Base-by-base conservation (phyloP, 495 filamentous ascomycete genomes). In the Schizothecium vesticola region DNA sequence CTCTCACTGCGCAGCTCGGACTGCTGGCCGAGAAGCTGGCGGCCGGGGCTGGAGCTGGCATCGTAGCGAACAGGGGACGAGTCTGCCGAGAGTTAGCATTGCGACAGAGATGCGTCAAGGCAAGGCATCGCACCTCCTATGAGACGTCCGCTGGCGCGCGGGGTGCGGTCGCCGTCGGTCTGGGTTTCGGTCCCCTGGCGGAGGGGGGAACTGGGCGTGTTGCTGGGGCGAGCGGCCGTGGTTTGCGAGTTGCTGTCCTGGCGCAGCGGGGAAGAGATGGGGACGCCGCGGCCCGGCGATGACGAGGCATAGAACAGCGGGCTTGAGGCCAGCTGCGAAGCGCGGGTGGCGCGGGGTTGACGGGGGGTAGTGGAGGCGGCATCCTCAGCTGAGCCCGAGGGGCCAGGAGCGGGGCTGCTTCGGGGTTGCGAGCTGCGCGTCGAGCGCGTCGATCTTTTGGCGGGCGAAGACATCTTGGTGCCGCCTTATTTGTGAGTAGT, bases 31-130 rank as follows among this genome's bases (percentile, higher is more conserved):
- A 84, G 80, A 66, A 51, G 43, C 43, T 82, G 83, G 66, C 87
- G 86, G 22, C 86, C 87, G 2, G 92, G 92, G 75, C 92, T 95
- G 33, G 93, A 95, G 75, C 91, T 96, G 59, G 93, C 86, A 29
- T 89, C 90, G 73, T 96, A 97, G 70, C 89, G 89, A 71, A 97
- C 92, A 1, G 93, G 93, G 9, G 93, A 97, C 0, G 93, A 97
- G 71, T 93, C 93, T 96, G 65, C 24, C 56, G 5, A 10, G 28
- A 2, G 11, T 58, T 5, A 60, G 66, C 21, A 4, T 61, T 7
- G 13, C 1, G 4, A 7, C 3, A 10, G 6, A 33, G 24, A 21
- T 11, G 8, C 12, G 22, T 43, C n/a, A 56, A 21, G 12, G 21
- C 10, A 33, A n/a, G 67, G 51, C 59, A 65, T 61, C 83, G 75